Conservation (phyloP, 2,329 filamentous ascomycete genomes). For the Rasamsonia emersonii region DNA sequence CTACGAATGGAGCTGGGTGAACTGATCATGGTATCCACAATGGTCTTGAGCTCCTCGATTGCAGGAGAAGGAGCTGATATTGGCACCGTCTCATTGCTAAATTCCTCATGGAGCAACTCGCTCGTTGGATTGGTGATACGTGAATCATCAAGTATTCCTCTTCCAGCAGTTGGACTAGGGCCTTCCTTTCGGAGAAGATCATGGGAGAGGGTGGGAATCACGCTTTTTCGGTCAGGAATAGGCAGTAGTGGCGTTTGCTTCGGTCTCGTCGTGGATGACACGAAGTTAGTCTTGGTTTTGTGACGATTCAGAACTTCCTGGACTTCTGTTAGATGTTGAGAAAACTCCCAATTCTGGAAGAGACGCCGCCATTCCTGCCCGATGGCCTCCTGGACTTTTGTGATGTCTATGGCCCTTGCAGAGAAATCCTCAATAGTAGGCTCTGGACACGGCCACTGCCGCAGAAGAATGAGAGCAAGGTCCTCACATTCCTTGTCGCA, state of each 20-base stretch:
- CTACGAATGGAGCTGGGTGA: constrained; percentile 20
- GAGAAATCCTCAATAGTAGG: constrained; percentile 23
- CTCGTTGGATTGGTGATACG: too few relatives aligned
- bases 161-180: too few relatives aligned
- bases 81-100: too few relatives aligned
- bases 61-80: constrained; percentile 3
- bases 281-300: constrained; percentile 7
- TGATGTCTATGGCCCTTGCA: constrained; percentile 26
- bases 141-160: too few relatives aligned
- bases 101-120: too few relatives aligned
- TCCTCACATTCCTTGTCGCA: constrained; percentile 25
- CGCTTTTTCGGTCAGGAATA: background rate
- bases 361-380: constrained; percentile 41
- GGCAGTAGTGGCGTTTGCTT: background rate
- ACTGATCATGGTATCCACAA: constrained; percentile 13
- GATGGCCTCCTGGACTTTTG: constrained; percentile 32
- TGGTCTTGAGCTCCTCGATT: constrained; percentile 16
- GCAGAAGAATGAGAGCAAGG: constrained; percentile 35
- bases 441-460: constrained; percentile 38
- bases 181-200: constrained; percentile 7
- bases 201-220: constrained; percentile 1
- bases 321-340: constrained; percentile 34
- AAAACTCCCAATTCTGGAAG: constrained; percentile 40
- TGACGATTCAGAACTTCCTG: constrained; percentile 34
- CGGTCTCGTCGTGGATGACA: background rate